These are phyloP conservation scores for Trichoderma guizhouense DNA, from an alignment of 2,329 filamentous ascomycete genomes.

Conservation along the genomic window DNA sequence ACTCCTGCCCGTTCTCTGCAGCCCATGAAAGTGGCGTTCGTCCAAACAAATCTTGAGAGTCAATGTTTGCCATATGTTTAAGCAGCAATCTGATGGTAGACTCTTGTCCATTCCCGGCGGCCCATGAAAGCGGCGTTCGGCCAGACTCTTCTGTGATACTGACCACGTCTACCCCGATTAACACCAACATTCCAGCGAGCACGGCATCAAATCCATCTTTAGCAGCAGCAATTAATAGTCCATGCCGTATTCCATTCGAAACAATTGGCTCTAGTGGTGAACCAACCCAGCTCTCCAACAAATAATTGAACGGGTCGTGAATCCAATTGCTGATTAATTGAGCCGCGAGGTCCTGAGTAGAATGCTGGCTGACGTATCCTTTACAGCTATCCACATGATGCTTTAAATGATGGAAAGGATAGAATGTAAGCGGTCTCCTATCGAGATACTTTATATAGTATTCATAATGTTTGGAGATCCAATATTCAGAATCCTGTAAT, in stretches of 20 bases:
- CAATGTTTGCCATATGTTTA: too few species aligned
- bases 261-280: fast-evolving
- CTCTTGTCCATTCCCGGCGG: background rate
- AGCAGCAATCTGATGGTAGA: background rate
- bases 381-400: background rate
- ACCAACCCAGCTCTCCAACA: background rate
- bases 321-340: fast-evolving
- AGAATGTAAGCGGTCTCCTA: background rate
- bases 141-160: too few species aligned
- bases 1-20: background rate
- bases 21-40: background rate
- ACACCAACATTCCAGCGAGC: background rate
- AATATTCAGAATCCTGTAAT: background rate
- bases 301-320: background rate
- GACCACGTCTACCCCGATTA: fast-evolving
- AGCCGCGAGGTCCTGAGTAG: fast-evolving
- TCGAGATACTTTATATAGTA: background rate
- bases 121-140: background rate
- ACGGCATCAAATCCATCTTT: background rate
- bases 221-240: background rate
- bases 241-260: fast-evolving
- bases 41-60: too few species aligned
- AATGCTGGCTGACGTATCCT: background rate
- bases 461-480: fast-evolving
- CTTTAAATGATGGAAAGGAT: background rate